Percentiles rank a stretch among this genome's conserved stretches.
phyloP scores from a whole-genome alignment of 2,329 filamentous ascomycete species.

The Trichoderma breve region DNA sequence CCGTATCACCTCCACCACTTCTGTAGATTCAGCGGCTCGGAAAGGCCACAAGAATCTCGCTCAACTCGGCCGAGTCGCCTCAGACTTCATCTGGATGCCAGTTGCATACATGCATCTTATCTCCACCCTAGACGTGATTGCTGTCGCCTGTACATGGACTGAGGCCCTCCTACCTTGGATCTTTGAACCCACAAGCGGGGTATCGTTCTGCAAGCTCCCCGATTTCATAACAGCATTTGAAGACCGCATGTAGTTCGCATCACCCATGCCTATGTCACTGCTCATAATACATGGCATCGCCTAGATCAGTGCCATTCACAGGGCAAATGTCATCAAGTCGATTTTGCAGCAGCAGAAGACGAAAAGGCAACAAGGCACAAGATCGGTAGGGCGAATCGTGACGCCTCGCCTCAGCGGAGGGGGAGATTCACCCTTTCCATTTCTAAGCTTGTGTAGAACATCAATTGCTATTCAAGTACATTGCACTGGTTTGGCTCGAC shows the following conservation, averaged over 20 bases:
- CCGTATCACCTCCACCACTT: not conserved
- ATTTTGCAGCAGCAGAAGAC: not conserved
- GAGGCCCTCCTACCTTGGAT: not conserved
- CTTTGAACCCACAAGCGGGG: not conserved
- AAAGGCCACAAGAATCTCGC: not conserved
- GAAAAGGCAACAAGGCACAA: not conserved
- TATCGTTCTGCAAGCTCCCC: not conserved
- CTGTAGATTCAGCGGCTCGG: not conserved
- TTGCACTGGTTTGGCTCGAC: not conserved
- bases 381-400: too few species aligned
- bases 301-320: not conserved
- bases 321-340: not conserved
- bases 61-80: not conserved
- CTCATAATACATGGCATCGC: not conserved
- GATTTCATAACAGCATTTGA: not conserved
- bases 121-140: not conserved
- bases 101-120: not conserved
- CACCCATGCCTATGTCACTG: not conserved
- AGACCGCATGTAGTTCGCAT: not conserved
- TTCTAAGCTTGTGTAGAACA: not conserved
- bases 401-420: not conserved
- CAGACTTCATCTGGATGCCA: not conserved
- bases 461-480: not conserved
- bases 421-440: not conserved
- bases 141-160: not conserved